Evolutionary conservation across 805 yeast species (phyloP), one percentile per base, ranked within the genome.

Genomic region (Barnettozyma populi): DNA sequence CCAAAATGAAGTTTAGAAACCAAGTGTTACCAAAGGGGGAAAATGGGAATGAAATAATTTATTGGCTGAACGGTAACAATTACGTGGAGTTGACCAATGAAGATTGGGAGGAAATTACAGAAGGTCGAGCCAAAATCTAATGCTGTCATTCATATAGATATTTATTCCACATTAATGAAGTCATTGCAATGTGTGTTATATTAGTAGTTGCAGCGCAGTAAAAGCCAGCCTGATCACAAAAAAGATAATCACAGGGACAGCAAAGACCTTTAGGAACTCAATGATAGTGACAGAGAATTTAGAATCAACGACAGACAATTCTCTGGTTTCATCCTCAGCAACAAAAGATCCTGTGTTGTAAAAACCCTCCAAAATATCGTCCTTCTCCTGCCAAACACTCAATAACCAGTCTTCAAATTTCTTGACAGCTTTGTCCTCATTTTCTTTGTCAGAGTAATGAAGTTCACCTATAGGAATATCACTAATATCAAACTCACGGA

Each of bases 301-400:
- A n/a, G 57, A 49, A 14, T 52, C 43, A 7, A 48, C 47, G 11
- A 46, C 52, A 29, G 38, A 49, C 37, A 50, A 45, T 43, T 47
- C 45, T 14, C 53, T 55, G 11, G 13, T n/a, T 18, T 55, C 55
- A 5, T 56, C 56, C 10, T 49, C 50, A 20, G 46, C 49, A 2
- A 55, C 65, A 51, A 84, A 83, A 2, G 70, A 53, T 7, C 92
- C 90, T 11, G 69, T 67, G 13, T 68, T 59, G 59, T 78, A 82
- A 57, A 79, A 87, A 16, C 63, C 60, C n/a, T 75, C 81, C 79
- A 94, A 71, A 43, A 84, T 63, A 42, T 64, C 67, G 65, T 94
- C 98, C 64, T 94, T 94, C 53, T 79, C 83, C 18, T 68, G 59
- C 98, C 98, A 94, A 10, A 78, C 67, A 3, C 74, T 65, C 51